Evolutionary conservation across 768 basidiomycete genomes (phyloP).

Genomic region (Collybiopsis luxurians): DNA sequence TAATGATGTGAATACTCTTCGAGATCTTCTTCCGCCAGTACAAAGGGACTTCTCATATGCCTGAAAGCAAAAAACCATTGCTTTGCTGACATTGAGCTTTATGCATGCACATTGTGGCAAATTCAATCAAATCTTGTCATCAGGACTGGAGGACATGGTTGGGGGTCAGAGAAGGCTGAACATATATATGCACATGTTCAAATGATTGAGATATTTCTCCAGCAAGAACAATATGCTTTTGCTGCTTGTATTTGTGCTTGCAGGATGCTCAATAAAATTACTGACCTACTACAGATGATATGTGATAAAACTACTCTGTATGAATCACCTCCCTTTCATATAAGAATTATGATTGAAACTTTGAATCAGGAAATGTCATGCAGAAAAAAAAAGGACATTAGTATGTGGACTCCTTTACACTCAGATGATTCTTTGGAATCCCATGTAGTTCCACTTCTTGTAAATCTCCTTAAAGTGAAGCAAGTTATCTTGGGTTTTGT

Average conservation of each 20-base stretch:
- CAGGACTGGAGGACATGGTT: background rate
- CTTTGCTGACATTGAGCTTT: constrained; percentile 7
- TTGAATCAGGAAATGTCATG: constrained; percentile 9
- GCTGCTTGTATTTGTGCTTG: constrained; percentile 11
- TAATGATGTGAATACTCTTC: background rate
- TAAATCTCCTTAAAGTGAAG: constrained; percentile 10
- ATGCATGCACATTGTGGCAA: constrained; percentile 11
- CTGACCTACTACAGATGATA: background rate
- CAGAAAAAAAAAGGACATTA: constrained; percentile 10
- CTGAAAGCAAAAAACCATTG: background rate
- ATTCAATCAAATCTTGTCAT: constrained; percentile 10
- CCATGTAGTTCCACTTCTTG: constrained; percentile 8
- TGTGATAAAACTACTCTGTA: background rate
- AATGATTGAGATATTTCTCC: constrained; percentile 4
- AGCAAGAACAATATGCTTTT: constrained; percentile 1
- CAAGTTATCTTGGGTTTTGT: background rate
- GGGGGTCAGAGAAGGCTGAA: background rate
- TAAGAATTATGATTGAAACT: constrained; percentile 11
- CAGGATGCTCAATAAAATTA: constrained; percentile 10
- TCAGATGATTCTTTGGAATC: constrained; percentile 10
- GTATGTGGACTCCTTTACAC: constrained; percentile 9
- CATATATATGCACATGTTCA: background rate
- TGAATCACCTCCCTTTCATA: background rate
- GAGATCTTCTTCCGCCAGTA: background rate
- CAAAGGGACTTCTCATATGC: background rate